Evolutionary conservation across 768 basidiomycete species (phyloP).

Genomic region (Basidioascus undulatus): DNA sequence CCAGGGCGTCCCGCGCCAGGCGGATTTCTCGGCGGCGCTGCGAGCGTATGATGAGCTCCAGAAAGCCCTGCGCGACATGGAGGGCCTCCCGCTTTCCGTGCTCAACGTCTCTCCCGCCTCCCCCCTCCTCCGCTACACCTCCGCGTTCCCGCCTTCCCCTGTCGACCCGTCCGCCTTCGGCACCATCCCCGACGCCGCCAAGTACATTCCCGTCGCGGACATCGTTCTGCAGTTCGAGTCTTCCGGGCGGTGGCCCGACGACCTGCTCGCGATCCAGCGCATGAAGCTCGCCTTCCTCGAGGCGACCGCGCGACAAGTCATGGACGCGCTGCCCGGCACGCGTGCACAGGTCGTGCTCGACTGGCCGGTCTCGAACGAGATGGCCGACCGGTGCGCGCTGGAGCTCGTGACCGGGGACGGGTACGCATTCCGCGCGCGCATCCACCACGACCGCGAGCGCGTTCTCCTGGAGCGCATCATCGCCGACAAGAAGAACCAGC

Average conservation of each 20-base stretch:
- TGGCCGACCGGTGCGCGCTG: slow-evolving; percentile 44
- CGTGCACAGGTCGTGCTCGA: slow-evolving; percentile 25
- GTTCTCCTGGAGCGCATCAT: slow-evolving; percentile 48
- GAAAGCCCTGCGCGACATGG: slow-evolving; percentile 45
- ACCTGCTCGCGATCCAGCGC: slow-evolving; percentile 71
- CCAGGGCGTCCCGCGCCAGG: slow-evolving; percentile 30
- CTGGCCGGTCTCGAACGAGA: slow-evolving; percentile 33
- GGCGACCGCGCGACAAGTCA: slow-evolving; percentile 41
- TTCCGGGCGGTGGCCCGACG: slow-evolving; percentile 84
- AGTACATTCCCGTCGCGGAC: slow-evolving; percentile 43
- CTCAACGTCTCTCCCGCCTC: slow-evolving; percentile 51
- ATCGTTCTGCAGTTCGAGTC: slow-evolving; percentile 74
- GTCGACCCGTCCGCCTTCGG: slow-evolving; percentile 21
- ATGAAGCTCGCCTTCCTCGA: slow-evolving; percentile 84
- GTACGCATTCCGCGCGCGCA: slow-evolving; percentile 60
- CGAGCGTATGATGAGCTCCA: slow-evolving; percentile 57
- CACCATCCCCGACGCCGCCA: slow-evolving; percentile 25
- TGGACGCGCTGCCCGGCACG: slow-evolving; percentile 28
- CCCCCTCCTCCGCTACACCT: slow-evolving; percentile 55
- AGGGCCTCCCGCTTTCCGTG: slow-evolving; percentile 48
- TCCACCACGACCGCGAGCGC: slow-evolving; percentile 71
- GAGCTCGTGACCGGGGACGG: slow-evolving; percentile 61
- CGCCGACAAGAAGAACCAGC: slow-evolving; percentile 19
- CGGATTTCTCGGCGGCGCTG: slow-evolving; percentile 30
- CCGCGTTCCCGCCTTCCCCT: slow-evolving; percentile 52